Conservation (phyloP, 208 protist genomes). For the Trypanosoma grayi region DNA sequence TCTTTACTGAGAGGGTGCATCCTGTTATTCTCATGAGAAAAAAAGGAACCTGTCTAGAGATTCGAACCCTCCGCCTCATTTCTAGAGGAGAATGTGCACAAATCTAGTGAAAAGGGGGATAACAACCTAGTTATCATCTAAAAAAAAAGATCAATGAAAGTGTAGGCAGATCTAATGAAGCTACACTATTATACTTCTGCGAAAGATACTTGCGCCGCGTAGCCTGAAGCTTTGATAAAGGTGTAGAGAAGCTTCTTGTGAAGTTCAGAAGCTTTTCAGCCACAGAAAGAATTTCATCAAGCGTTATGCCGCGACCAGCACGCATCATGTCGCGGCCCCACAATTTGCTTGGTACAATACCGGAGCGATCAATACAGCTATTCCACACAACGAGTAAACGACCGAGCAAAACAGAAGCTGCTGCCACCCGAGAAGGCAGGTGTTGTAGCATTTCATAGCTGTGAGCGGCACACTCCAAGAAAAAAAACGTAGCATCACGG, state of each 20-base stretch:
- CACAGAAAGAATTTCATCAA: slow-evolving; percentile 40
- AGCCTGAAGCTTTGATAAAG: slow-evolving; percentile 59
- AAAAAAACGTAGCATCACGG: slow-evolving; percentile 54
- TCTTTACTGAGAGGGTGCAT: too few relatives aligned
- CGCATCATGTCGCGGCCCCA: slow-evolving; percentile 48
- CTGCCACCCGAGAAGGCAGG: slow-evolving; percentile 63
- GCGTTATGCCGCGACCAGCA: slow-evolving; percentile 37
- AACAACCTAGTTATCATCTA: slow-evolving; percentile 5
- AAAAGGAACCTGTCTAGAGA: too few relatives aligned
- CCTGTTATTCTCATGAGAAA: too few relatives aligned
- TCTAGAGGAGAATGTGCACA: not conserved
- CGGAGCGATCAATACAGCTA: slow-evolving; percentile 6
- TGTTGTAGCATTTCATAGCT: slow-evolving; percentile 59
- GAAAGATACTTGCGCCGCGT: slow-evolving; percentile 64
- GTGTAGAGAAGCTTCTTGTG: slow-evolving; percentile 46
- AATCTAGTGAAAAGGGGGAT: slow-evolving; percentile 4
- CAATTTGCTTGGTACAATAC: slow-evolving; percentile 23
- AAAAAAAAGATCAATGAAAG: slow-evolving; percentile 15
- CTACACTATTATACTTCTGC: slow-evolving; percentile 39
- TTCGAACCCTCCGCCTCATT: not conserved
- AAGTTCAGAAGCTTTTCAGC: slow-evolving; percentile 52
- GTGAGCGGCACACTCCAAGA: slow-evolving; percentile 70
- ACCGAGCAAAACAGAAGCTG: slow-evolving; percentile 54
- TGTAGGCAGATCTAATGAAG: slow-evolving; percentile 48
- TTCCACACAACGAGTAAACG: slow-evolving; percentile 38